Conservation (phyloP, 106 monocot genomes). For the Acorus gramineus region DNA sequence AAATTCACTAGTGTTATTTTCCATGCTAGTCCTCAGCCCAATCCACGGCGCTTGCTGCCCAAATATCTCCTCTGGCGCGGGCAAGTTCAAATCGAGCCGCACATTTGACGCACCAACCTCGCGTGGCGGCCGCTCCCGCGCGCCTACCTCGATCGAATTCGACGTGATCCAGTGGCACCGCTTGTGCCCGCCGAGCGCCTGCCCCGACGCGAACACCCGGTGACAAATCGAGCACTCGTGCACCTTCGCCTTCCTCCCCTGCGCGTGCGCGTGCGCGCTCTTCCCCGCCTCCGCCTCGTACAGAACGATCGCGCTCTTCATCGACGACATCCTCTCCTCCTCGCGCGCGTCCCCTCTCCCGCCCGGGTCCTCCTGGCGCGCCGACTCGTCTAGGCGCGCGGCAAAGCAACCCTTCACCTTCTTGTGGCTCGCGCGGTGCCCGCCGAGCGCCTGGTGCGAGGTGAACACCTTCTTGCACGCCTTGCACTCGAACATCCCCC, state of each 20-base stretch:
- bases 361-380: not conserved
- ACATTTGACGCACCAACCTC: too few species aligned
- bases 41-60: too few species aligned
- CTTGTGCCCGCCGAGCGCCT: constrained; percentile 66
- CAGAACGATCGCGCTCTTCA: too few species aligned
- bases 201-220: constrained; percentile 41
- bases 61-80: too few species aligned
- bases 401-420: constrained; percentile 75
- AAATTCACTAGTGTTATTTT: too few species aligned
- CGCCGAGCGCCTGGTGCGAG: constrained; percentile 68
- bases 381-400: constrained; percentile 23
- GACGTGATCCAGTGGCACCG: constrained; percentile 24
- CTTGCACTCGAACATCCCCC: constrained; percentile 54
- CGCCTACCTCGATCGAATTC: not conserved
- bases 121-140: not conserved
- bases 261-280: not conserved
- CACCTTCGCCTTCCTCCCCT: constrained; percentile 3
- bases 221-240: constrained; percentile 36
- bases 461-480: constrained; percentile 58
- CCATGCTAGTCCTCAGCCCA: too few species aligned
- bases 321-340: too few species aligned
- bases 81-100: too few species aligned
- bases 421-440: constrained; percentile 72
- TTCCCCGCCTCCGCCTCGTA: too few species aligned
- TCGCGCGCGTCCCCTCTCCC: constrained; percentile 23